These are phyloP conservation scores for Jacaranda copaia DNA, from an alignment of 257 asterid species.

Conservation along the genomic window DNA sequence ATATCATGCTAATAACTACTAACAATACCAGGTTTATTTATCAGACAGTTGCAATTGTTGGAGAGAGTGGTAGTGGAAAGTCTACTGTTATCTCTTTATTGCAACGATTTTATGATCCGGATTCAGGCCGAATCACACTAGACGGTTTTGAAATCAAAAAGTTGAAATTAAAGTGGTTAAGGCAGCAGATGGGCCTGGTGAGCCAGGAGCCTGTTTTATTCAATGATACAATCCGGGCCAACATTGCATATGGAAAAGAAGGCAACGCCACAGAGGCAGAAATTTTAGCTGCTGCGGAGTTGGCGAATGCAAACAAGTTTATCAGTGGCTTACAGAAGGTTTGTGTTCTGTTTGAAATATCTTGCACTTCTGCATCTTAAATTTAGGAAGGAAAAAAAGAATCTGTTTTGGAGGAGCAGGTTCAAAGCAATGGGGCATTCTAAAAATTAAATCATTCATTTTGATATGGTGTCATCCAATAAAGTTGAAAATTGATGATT, in stretches of 20 bases:
- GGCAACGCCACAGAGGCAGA: slow-evolving; percentile 56
- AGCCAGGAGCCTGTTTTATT: slow-evolving; percentile 61
- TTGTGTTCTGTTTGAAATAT: not conserved
- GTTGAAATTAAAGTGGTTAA: slow-evolving; percentile 54
- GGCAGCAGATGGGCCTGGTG: slow-evolving; percentile 67
- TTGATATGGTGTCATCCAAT: too few species aligned
- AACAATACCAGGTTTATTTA: not conserved
- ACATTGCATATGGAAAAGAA: slow-evolving; percentile 60
- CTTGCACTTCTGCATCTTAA: not conserved
- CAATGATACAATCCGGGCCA: slow-evolving; percentile 56
- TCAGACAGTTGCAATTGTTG: slow-evolving; percentile 66
- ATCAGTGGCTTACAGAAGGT: slow-evolving; percentile 59
- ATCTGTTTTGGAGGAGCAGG: too few species aligned
- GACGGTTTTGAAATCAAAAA: slow-evolving; percentile 45
- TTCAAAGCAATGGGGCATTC: too few species aligned
- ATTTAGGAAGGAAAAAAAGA: not conserved
- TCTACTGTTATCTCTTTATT: slow-evolving; percentile 59
- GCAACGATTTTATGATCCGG: slow-evolving; percentile 60
- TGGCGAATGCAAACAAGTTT: slow-evolving; percentile 61
- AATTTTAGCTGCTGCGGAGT: slow-evolving; percentile 51
- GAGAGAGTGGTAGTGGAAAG: slow-evolving; percentile 74
- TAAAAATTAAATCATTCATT: too few species aligned
- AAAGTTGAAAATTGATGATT: too few species aligned
- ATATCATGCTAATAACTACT: not conserved
- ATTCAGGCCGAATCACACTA: slow-evolving; percentile 53